Base-by-base conservation (phyloP, 306 rosid species). In the Vigna reflexopilosa region DNA sequence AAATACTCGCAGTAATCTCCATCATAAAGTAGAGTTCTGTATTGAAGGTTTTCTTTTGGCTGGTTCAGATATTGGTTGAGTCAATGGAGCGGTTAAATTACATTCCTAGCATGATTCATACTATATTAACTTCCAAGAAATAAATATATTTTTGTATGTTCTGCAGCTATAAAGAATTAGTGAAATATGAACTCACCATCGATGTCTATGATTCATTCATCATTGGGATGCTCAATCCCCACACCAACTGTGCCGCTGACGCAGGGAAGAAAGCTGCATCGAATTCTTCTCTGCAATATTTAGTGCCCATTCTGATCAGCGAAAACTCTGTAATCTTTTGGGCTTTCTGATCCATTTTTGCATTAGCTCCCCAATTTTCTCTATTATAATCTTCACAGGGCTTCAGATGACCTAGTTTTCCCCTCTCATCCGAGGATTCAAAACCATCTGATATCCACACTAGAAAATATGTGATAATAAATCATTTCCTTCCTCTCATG, bases 221-320 rank as follows among this genome's bases (percentile, higher is more conserved):
- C 76, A 83, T 86, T 42, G 84, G 86, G 55, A 86, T 83, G 87
- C 77, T 86, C 65, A 81, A 50, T 55, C 64, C 87, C 85, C 8
- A 63, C 61, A 78, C 88, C 83, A 82, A 84, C n/a, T 70, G 76
- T 13, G 90, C 89, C 12, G 90, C 91, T 40, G 90, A 84, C 15
- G 88, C 90, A 57, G 88, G 91, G 40, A 83, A 86, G 70, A 86
- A 78, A 2, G 88, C 89, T 24, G 81, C 77, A n/a, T 22, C 14
- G 57, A 75, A 88, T 88, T 47, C 83, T 85, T 82, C 74, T 81
- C 80, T 7, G 88, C 88, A 14, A 89, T 76, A 0, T 86, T 89
- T 72, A 88, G 83, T 59, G 83, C 85, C 90, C 91, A 86, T 36
- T 89, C 81, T 84, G 89, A 83, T 90, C 89, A 67, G 89, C 87